Base-by-base conservation (phyloP, 345 rosid genomes). In the Eucalyptus globulus region DNA sequence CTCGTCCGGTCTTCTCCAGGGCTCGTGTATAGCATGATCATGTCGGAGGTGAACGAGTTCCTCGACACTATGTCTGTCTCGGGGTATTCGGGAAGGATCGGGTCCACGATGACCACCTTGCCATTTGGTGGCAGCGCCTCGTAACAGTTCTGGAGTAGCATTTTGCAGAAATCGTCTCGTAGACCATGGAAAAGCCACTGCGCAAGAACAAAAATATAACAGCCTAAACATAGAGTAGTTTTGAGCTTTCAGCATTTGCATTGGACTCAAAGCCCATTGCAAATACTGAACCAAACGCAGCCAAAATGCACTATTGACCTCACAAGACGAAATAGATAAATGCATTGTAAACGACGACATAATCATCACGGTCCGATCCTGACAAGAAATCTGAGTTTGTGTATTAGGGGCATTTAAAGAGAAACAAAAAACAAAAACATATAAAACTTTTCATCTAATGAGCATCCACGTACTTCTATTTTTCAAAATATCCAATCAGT, bases 1-100 rank as follows among this genome's bases (percentile, higher is more conserved):
- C 88, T 67, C 8, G 93, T 91, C 85, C 96, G 92, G 89, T 94
- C 96, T 3, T 93, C 96, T 9, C 93, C 94, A 0, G 93, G 91
- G 60, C n/a, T 91, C 53, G 80, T 89, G 13, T 92, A 91, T n/a
- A 94, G 86, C 96, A 95, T 93, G 5, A 92, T n/a, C 76, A 94
- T 34, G 87, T 93, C 95, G 87, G 89, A 91, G 85, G 86, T 90
- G 49, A 80, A 93, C 17, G 90, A 92, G 44, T 90, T 91, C 72
- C 91, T 91, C 2, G 94, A 90, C 21, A 93, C 88, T 27, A 91
- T 90, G 3, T 89, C 91, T 53, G 86, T 89, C 65, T 93, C 91
- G 0, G 93, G 91, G 5, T 67, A 49, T 65, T 89, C 89, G 11
- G 96, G 93, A 56, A 93, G 90, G 89, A 95, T 90, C 2, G 92